Evolutionary conservation across 2,329 filamentous ascomycete species (phyloP), one percentile per base, ranked within the genome.

Genomic region (Pseudogymnoascus sp.): DNA sequence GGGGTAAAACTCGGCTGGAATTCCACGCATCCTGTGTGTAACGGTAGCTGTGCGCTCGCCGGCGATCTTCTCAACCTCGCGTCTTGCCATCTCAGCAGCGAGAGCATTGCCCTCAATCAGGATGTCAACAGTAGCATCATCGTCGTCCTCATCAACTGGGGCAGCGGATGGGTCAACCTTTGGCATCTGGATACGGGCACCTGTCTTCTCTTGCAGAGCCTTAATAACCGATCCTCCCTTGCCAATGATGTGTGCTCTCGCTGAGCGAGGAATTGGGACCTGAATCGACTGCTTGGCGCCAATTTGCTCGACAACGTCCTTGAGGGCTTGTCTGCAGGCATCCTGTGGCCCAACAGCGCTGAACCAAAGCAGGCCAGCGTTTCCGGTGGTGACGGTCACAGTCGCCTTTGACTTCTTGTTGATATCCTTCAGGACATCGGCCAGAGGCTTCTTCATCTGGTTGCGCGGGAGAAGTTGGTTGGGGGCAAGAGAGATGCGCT

Each of bases 1-100:
- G 60, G 93, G 93, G 76, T 94, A 99, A 75, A 94, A 95, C 73
- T 96, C 92, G 27, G 91, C 84, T 6, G 94, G 92, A 64, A 99
- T 88, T 58, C 87, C 86, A 74, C 87, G 90, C 67, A 99, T 76
- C 69, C 89, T 90, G 62, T 91, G 82, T 76, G 85, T 94, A 71
- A 92, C 84, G 68, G 88, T 93, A 61, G 90, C 88, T 60, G 89
- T 87, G 65, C 91, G 87, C 75, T 97, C 92, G 69, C 88, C 88
- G 62, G 90, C 91, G 72, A 97, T 97, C 70, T 87, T 88, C 70
- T 90, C 82, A 69, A 99, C 94, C 69, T 90, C 88, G 62, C 89
- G 86, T 64, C 86, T 86, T 62, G 94, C 94, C 74, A 91, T 85
- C 66, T 90, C 89, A 60, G 90, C 90, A 62, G 92, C 90, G 64